Percentiles rank a stretch among this genome's conserved stretches.
phyloP scores from a whole-genome alignment of 2,329 filamentous ascomycete genomes.

The Alternaria metachromatica region DNA sequence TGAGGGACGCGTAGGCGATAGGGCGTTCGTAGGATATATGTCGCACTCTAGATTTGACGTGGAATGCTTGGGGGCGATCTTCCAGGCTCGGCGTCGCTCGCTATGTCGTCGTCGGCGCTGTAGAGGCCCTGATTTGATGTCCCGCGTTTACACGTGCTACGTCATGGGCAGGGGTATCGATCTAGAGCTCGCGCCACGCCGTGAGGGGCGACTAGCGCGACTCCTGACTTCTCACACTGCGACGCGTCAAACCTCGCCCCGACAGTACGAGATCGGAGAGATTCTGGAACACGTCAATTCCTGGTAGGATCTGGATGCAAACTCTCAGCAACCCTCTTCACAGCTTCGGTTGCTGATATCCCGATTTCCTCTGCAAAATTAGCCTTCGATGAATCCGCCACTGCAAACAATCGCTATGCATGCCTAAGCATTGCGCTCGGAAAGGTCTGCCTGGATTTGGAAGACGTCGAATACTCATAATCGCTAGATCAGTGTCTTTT shows the following conservation, averaged over 20 bases:
- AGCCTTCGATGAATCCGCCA: not conserved
- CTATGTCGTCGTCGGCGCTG: slow-evolving; percentile 30
- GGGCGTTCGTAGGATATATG: not conserved
- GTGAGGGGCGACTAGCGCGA: not conserved
- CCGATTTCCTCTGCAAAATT: not conserved
- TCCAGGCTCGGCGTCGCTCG: slow-evolving; percentile 25
- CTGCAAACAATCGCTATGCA: not conserved
- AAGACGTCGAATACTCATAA: not conserved
- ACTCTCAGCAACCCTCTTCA: not conserved
- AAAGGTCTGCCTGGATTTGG: not conserved
- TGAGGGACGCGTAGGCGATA: not conserved
- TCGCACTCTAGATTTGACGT: slow-evolving; percentile 4
- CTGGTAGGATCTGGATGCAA: not conserved
- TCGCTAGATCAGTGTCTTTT: not conserved
- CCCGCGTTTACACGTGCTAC: slow-evolving; percentile 25
- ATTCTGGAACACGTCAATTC: not conserved
- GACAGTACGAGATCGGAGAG: not conserved
- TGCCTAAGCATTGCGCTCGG: not conserved
- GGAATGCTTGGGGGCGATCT: slow-evolving; percentile 15
- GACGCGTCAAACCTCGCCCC: not conserved
- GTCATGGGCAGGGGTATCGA: slow-evolving; percentile 38
- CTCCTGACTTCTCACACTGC: not conserved
- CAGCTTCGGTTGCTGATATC: not conserved
- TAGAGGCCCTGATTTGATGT: slow-evolving; percentile 29
- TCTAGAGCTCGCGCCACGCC: slow-evolving; percentile 17